Evolutionary conservation across 2,329 filamentous ascomycete genomes (phyloP).

Genomic region (Botrytis aclada): DNA sequence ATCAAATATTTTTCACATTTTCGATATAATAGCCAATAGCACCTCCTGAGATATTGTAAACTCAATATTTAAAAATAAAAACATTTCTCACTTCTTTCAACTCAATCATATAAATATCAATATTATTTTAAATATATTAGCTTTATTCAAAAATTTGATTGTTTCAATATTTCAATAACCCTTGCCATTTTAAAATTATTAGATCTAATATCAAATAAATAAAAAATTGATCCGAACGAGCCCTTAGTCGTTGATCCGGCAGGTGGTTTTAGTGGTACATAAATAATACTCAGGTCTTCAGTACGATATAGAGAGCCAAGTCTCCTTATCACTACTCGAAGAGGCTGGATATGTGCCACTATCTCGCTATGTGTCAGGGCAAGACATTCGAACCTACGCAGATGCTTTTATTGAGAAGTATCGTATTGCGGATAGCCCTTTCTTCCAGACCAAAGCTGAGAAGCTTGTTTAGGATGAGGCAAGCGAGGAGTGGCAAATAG

Average conservation of each 20-base stretch:
- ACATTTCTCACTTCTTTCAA: no score
- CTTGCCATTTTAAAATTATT: no score
- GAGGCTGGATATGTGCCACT: conserved; percentile 43
- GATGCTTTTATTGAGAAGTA: conserved; percentile 40
- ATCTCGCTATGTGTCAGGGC: conserved; percentile 16
- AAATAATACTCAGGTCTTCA: conserved; percentile 46
- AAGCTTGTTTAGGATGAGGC: conserved; percentile 20
- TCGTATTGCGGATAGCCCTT: background rate
- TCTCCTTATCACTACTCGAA: background rate
- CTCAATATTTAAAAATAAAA: no score
- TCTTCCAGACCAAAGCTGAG: conserved; percentile 19
- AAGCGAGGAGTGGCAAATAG: conserved; percentile 12
- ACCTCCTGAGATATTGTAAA: no score
- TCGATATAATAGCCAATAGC: no score
- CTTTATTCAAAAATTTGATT: no score
- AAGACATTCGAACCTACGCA: conserved; percentile 42
- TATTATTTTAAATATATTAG: no score
- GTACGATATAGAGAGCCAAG: conserved; percentile 41
- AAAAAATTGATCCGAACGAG: no score
- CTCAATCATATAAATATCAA: no score
- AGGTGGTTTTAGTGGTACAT: conserved; percentile 47
- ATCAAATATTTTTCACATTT: no score
- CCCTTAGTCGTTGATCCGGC: background rate
- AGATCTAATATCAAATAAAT: no score
- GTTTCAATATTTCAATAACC: no score